Evolutionary conservation across 2,329 filamentous ascomycete species (phyloP).

Genomic region (Bipolaris cookei): DNA sequence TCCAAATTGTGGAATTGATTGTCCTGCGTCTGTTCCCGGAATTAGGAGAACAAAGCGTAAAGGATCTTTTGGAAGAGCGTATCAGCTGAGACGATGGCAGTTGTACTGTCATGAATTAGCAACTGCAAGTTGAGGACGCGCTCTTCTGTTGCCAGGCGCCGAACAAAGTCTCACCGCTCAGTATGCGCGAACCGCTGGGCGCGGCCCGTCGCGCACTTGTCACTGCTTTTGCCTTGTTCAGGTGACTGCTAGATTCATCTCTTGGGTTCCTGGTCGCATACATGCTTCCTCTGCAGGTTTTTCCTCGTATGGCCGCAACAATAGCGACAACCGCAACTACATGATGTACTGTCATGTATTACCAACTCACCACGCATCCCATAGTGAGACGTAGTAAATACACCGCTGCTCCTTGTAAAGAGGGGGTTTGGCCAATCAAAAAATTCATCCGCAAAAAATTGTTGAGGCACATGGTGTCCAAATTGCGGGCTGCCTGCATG

Average conservation of each 20-base stretch:
- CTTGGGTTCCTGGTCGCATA: conserved; percentile 12
- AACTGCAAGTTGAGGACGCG: background rate
- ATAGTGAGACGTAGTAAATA: conserved; percentile 28
- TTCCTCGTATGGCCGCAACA: conserved; percentile 1
- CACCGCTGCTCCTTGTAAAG: conserved; percentile 36
- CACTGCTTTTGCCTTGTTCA: conserved; percentile 8
- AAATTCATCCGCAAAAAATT: conserved; percentile 32
- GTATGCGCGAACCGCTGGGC: conserved; percentile 18
- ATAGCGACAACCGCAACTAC: conserved; percentile 9
- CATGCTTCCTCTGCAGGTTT: conserved; percentile 2
- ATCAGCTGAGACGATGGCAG: conserved; percentile 49
- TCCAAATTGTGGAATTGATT: conserved; percentile 79
- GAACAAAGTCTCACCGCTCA: conserved; percentile 30
- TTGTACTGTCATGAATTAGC: background rate
- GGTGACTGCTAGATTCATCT: conserved; percentile 1
- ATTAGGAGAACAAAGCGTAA: conserved; percentile 72
- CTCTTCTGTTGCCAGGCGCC: conserved; percentile 9
- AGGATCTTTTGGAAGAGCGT: conserved; percentile 76
- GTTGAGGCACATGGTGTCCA: conserved; percentile 38
- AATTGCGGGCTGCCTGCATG: conserved; percentile 34
- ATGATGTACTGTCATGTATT: conserved; percentile 25
- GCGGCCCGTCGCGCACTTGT: conserved; percentile 17
- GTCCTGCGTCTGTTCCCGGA: conserved; percentile 87
- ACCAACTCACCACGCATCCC: conserved; percentile 39
- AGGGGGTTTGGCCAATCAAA: conserved; percentile 37